A percentile compares a stretch with the other conserved stretches of the same genome.
phyloP scores from a whole-genome alignment of 805 yeast species.

The Candida coquimbonensis region DNA sequence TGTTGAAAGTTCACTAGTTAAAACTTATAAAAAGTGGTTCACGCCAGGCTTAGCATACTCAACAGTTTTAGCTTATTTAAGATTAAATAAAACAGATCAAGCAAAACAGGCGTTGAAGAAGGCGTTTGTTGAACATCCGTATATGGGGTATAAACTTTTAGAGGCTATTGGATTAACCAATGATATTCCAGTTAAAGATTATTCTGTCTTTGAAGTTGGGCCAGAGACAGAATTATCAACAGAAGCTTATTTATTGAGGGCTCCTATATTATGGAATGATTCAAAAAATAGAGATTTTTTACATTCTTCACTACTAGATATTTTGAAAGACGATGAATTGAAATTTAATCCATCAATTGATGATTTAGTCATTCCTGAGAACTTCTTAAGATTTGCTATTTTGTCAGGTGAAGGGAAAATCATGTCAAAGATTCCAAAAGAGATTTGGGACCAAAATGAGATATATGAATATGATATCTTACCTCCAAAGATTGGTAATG shows the following conservation, averaged over 20 bases:
- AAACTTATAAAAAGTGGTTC: slow-evolving; percentile 56
- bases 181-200: slow-evolving; percentile 24
- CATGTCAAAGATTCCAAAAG: slow-evolving; percentile 61
- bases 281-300: slow-evolving; percentile 40
- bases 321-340: slow-evolving; percentile 15
- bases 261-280: slow-evolving; percentile 49
- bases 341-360: slow-evolving; percentile 11
- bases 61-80: slow-evolving; percentile 52
- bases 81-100: slow-evolving; percentile 29
- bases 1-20: slow-evolving; percentile 47
- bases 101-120: slow-evolving; percentile 42
- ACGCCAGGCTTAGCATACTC: slow-evolving; percentile 71
- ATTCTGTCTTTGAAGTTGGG: slow-evolving; percentile 21
- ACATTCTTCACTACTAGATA: slow-evolving; percentile 30
- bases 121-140: slow-evolving; percentile 55
- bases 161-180: slow-evolving; percentile 34
- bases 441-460: slow-evolving; percentile 54
- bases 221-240: slow-evolving; percentile 32
- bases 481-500: slow-evolving; percentile 50
- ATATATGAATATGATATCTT: slow-evolving; percentile 65
- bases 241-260: slow-evolving; percentile 55
- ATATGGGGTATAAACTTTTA: slow-evolving; percentile 44
- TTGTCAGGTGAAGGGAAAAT: slow-evolving; percentile 64
- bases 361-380: slow-evolving; percentile 40
- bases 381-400: slow-evolving; percentile 60